phyloP scores from a whole-genome alignment of 1,139 yeast species.

The Taphrina confusa region DNA sequence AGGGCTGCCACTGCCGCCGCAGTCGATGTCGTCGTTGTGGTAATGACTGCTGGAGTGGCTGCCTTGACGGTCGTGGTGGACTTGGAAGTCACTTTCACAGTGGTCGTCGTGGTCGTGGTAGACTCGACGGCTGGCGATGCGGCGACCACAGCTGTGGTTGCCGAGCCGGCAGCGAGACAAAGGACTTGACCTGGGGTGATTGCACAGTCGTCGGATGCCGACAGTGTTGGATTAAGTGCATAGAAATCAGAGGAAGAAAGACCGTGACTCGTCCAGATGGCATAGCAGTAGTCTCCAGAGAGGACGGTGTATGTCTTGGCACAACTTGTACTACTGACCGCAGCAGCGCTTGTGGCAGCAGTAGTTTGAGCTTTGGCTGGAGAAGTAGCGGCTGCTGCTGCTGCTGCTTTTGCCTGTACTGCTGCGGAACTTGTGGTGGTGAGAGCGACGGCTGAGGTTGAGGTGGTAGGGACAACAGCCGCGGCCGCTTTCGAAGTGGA shows the following conservation, averaged over 20 bases:
- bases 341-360: constrained; percentile 22
- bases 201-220: neutral
- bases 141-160: constrained; percentile 20
- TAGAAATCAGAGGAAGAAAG: neutral
- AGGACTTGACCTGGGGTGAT: constrained; percentile 20
- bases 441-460: neutral
- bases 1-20: constrained; percentile 31
- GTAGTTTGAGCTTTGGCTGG: constrained; percentile 18
- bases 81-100: constrained; percentile 40
- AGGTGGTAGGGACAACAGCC: constrained; percentile 5
- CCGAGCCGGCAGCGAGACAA: constrained; percentile 23
- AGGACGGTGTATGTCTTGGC: constrained; percentile 12
- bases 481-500: constrained; percentile 15
- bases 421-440: neutral
- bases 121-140: constrained; percentile 30
- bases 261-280: constrained; percentile 19
- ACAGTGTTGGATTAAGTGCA: constrained; percentile 8
- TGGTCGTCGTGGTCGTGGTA: constrained; percentile 38
- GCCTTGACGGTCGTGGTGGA: constrained; percentile 31
- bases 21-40: constrained; percentile 33
- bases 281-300: constrained; percentile 16
- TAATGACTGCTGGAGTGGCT: no score
- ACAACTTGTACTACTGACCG: neutral
- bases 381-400: constrained; percentile 26
- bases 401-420: neutral